Conservation (phyloP, 306 rosid genomes). For the Pyrus pyrifolia region DNA sequence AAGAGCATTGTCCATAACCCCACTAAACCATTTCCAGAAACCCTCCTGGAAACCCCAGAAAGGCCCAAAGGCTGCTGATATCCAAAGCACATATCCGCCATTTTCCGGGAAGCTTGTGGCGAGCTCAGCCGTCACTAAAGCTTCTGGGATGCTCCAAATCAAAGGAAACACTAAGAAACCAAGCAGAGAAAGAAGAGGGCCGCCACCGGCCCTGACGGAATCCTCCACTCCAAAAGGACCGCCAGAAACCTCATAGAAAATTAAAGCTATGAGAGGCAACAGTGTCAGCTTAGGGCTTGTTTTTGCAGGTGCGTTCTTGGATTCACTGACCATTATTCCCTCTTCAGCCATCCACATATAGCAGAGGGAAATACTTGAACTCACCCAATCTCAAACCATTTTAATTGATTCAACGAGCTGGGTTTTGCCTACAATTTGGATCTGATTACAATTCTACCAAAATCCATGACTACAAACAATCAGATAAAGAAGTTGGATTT, state of each 20-base stretch:
- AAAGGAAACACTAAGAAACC: constrained; percentile 75
- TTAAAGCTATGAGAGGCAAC: constrained; percentile 75
- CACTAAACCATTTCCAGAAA: constrained; percentile 92
- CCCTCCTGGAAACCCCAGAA: constrained; percentile 96
- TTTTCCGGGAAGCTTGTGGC: constrained; percentile 77
- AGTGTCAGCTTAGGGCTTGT: constrained; percentile 57
- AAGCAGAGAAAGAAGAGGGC: constrained; percentile 67
- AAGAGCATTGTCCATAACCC: constrained; percentile 89
- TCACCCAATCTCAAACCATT: not conserved
- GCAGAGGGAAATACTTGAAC: not conserved
- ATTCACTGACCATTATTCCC: constrained; percentile 31
- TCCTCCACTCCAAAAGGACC: constrained; percentile 93
- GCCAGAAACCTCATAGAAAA: constrained; percentile 90
- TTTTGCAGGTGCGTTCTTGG: constrained; percentile 14
- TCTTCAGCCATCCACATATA: constrained; percentile 38
- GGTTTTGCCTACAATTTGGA: constrained; percentile 5
- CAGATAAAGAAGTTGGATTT: not conserved
- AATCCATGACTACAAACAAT: not conserved
- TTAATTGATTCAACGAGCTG: not conserved
- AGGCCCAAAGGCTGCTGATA: constrained; percentile 73
- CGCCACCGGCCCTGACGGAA: constrained; percentile 70
- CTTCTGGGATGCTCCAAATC: constrained; percentile 86
- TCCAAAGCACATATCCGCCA: constrained; percentile 85
- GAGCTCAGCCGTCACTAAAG: constrained; percentile 83
- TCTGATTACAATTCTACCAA: not conserved